Evolutionary conservation across 2,329 filamentous ascomycete species (phyloP).

Genomic region (Paracamarosporium sp.): DNA sequence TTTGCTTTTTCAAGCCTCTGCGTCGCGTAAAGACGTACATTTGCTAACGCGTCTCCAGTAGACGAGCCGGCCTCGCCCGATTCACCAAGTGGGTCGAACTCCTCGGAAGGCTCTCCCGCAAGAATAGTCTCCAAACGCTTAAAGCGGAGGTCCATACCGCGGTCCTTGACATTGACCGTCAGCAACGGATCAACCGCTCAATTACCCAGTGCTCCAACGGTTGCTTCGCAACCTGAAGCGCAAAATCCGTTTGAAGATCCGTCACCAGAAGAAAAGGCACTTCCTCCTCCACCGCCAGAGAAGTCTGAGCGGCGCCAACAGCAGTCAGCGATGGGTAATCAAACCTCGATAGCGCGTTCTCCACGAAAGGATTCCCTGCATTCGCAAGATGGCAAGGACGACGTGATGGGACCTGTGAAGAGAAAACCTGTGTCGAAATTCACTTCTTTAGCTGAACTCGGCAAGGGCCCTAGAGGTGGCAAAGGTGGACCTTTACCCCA

Average conservation of each 20-base stretch:
- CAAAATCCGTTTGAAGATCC: conserved; percentile 17
- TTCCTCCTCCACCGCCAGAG: conserved; percentile 43
- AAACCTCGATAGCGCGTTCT: conserved; percentile 26
- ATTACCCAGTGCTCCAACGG: conserved; percentile 32
- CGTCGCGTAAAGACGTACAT: background rate
- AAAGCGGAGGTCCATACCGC: conserved; percentile 42
- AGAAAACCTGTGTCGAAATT: conserved; percentile 38
- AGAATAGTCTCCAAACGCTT: conserved; percentile 41
- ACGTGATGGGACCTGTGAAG: conserved; percentile 24
- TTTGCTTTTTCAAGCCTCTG: background rate
- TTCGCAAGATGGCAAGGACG: conserved; percentile 23
- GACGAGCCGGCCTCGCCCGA: conserved; percentile 24
- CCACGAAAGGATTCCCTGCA: conserved; percentile 38
- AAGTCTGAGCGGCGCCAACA: conserved; percentile 35
- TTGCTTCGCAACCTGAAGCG: conserved; percentile 15
- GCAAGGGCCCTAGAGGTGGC: conserved; percentile 36
- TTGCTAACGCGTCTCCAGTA: conserved; percentile 19
- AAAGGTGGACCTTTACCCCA: conserved; percentile 30
- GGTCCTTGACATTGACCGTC: conserved; percentile 38
- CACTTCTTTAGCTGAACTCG: conserved; percentile 36
- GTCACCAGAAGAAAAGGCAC: conserved; percentile 31
- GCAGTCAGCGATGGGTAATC: conserved; percentile 26
- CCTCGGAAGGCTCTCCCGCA: conserved; percentile 25
- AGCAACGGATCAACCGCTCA: conserved; percentile 49
- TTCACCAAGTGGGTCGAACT: conserved; percentile 23